Evolutionary conservation across 2,329 filamentous ascomycete genomes (phyloP).

Genomic region (Periconia sp.): DNA sequence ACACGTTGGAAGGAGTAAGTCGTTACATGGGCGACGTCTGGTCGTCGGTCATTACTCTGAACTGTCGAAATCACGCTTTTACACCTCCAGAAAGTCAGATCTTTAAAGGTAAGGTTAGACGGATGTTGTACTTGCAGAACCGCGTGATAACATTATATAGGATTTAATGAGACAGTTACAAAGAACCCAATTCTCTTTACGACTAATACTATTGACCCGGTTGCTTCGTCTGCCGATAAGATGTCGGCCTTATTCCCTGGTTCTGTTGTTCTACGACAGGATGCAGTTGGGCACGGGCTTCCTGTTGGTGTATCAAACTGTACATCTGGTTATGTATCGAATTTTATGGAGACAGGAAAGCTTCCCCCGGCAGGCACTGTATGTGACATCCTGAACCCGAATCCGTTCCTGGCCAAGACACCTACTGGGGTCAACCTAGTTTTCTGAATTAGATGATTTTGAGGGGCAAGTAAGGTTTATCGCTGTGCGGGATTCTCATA

Average conservation of each 20-base stretch:
- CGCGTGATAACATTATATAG: too few relatives aligned
- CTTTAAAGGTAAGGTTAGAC: too few relatives aligned
- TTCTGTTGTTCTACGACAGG: slow-evolving; percentile 11
- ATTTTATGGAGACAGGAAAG: too few relatives aligned
- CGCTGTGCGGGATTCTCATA: too few relatives aligned
- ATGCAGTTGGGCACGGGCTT: slow-evolving; percentile 10
- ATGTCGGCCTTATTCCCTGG: slow-evolving; percentile 15
- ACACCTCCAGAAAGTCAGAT: slow-evolving; percentile 1
- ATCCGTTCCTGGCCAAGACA: too few relatives aligned
- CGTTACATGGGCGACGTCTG: background rate
- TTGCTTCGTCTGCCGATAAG: slow-evolving; percentile 12
- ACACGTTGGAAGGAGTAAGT: background rate
- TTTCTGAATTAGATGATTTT: too few relatives aligned
- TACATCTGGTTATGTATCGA: too few relatives aligned
- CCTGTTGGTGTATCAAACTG: slow-evolving; percentile 7
- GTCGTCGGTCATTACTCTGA: background rate
- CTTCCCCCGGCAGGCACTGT: too few relatives aligned
- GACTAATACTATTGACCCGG: slow-evolving; percentile 13
- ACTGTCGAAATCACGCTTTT: background rate
- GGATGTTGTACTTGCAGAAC: too few relatives aligned
- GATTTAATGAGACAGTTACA: slow-evolving; percentile 4
- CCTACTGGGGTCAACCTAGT: too few relatives aligned
- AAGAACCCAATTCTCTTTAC: slow-evolving; percentile 14
- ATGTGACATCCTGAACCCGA: too few relatives aligned
- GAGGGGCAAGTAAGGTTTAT: too few relatives aligned